These are phyloP conservation scores for Penicillium corylophilum DNA, from an alignment of 2,329 filamentous ascomycete genomes.

Conservation along the genomic window DNA sequence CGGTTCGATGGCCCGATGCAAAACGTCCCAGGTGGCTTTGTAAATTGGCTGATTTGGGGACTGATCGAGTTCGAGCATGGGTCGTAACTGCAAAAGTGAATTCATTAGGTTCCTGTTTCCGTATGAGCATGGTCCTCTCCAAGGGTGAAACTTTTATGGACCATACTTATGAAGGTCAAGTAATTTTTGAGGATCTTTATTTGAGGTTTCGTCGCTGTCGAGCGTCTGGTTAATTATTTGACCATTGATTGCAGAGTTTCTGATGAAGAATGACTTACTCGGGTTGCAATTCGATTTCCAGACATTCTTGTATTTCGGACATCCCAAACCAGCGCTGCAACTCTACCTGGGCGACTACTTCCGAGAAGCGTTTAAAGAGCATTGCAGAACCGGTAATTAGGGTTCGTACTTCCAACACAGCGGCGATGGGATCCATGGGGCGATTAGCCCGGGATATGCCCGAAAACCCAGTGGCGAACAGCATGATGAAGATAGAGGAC, in stretches of 20 bases:
- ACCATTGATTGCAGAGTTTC: neutral
- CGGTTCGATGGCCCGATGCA: conserved; percentile 26
- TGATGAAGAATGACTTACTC: conserved; percentile 1
- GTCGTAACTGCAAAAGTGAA: conserved; percentile 23
- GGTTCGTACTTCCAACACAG: conserved; percentile 29
- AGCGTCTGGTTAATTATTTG: neutral
- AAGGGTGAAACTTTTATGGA: neutral
- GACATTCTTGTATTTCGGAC: conserved; percentile 12
- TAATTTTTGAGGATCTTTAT: conserved; percentile 7
- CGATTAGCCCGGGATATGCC: conserved; percentile 27
- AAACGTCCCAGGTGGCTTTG: conserved; percentile 25
- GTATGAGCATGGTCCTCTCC: neutral
- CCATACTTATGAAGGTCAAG: conserved; percentile 19
- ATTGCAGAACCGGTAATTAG: conserved; percentile 32
- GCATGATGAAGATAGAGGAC: conserved; percentile 41
- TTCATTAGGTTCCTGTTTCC: conserved; percentile 22
- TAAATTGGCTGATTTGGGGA: conserved; percentile 19
- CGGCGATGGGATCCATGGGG: conserved; percentile 26
- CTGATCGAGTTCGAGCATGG: conserved; percentile 16
- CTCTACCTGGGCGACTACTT: conserved; percentile 22
- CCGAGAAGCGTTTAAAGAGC: conserved; percentile 27
- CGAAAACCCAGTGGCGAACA: conserved; percentile 35
- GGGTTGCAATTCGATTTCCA: neutral
- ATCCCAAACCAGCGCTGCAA: conserved; percentile 27
- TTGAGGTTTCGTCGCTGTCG: neutral